Conservation (phyloP, 2,329 filamentous ascomycete genomes). For the Trematosphaeria pertusa region DNA sequence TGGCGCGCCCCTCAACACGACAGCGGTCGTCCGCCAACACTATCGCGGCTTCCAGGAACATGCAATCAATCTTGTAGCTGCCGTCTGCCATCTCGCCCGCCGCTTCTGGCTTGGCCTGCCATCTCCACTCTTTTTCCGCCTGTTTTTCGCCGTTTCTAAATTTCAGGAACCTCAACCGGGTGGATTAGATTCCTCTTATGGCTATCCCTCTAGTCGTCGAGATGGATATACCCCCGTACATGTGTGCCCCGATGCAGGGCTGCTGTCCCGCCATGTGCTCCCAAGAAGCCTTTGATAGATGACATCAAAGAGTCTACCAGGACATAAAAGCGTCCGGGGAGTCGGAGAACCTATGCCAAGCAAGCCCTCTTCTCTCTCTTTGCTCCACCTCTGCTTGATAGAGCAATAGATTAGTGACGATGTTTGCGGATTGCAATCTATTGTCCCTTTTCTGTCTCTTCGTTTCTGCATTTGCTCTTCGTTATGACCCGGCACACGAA, state of each 20-base stretch:
- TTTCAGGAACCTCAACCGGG: slow-evolving; percentile 11
- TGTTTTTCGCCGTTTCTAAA: slow-evolving; percentile 6
- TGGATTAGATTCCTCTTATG: slow-evolving; percentile 9
- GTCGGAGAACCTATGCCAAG: slow-evolving; percentile 9
- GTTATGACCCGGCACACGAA: slow-evolving; percentile 58
- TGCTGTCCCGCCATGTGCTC: slow-evolving; percentile 18
- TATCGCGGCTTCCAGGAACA: background rate
- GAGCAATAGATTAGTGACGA: slow-evolving; percentile 19
- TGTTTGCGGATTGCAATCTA: slow-evolving; percentile 17
- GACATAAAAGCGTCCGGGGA: slow-evolving; percentile 15
- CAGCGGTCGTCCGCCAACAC: slow-evolving; percentile 5
- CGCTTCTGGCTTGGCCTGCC: slow-evolving; percentile 10
- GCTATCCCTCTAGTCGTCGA: slow-evolving; percentile 10
- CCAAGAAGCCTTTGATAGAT: slow-evolving; percentile 18
- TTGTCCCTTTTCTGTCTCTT: slow-evolving; percentile 22
- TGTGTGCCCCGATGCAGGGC: slow-evolving; percentile 15
- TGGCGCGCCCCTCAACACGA: slow-evolving; percentile 9
- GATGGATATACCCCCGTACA: slow-evolving; percentile 6
- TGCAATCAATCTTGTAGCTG: slow-evolving; percentile 4
- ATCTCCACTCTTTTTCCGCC: slow-evolving; percentile 11
- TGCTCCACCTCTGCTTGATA: slow-evolving; percentile 7
- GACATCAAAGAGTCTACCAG: slow-evolving; percentile 10
- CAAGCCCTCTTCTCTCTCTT: slow-evolving; percentile 10
- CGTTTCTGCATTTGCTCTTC: slow-evolving; percentile 23
- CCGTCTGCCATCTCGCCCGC: slow-evolving; percentile 1